Evolutionary conservation across 2,329 filamentous ascomycete species (phyloP).

Genomic region (Juglanconis juglandina): DNA sequence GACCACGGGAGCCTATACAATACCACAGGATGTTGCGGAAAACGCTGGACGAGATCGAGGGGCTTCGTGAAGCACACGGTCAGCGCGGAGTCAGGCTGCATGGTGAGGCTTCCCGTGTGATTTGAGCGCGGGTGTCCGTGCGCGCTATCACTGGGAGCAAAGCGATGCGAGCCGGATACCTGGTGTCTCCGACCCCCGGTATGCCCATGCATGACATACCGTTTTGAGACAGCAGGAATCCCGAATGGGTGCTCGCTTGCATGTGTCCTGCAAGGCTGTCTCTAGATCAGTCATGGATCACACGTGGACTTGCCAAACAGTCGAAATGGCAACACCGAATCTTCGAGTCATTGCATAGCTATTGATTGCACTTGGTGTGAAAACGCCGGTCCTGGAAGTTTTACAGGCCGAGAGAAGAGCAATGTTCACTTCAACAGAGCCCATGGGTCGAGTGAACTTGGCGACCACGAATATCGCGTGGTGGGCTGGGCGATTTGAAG

Average conservation of each 20-base stretch:
- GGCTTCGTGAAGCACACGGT: not conserved
- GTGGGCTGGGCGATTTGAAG: too few species aligned
- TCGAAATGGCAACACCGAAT: too few species aligned
- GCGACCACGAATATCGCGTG: too few species aligned
- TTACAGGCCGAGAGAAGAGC: too few species aligned
- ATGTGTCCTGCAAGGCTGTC: not conserved
- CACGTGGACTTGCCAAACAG: too few species aligned
- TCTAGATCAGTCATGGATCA: not conserved
- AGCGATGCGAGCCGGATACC: not conserved
- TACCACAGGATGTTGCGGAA: not conserved
- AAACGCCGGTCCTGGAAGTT: too few species aligned
- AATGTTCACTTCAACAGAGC: too few species aligned
- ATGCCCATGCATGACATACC: not conserved
- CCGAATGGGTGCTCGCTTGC: not conserved
- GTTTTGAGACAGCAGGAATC: not conserved
- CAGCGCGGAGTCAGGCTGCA: not conserved
- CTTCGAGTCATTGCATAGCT: too few species aligned
- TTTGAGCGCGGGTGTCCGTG: slow-evolving; percentile 1
- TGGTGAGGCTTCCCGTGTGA: not conserved
- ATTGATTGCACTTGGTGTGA: too few species aligned
- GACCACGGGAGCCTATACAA: not conserved
- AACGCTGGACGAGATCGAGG: not conserved
- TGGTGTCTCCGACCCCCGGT: not conserved
- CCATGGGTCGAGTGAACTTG: too few species aligned
- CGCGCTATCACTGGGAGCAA: not conserved